Evolutionary conservation across 2,329 filamentous ascomycete genomes (phyloP), one percentile per base, ranked within the genome.

Genomic region (Pyrenochaeta sp.): DNA sequence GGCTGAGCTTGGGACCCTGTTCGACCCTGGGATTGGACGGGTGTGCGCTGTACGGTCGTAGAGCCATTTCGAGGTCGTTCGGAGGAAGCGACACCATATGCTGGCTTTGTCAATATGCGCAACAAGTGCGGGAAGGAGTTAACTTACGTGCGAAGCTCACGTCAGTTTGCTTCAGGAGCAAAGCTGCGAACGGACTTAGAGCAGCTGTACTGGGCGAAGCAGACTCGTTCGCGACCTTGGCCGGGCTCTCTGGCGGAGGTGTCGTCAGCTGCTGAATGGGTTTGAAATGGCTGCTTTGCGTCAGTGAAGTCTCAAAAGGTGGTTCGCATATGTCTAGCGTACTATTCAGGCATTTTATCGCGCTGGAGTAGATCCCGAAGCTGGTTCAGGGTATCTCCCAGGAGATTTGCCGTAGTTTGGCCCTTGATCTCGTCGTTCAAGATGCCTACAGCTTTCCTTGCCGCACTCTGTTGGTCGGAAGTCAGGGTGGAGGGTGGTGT

Each of bases 361-460:
- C 85, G 81, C 62, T 85, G 84, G 42, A 96, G 72, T 27, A 96
- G 80, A 51, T 86, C 84, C 44, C 89, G 82, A 20, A 96, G 77
- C 67, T 93, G 86, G 58, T 87, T 81, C 31, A 92, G 78, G 8
- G 85, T 87, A 57, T 86, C 84, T 57, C 89, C 86, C 32, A 92
- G 75, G 52, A 84, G 82, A 63, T 82, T 81, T 14, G 88, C 86
- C 20, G 79, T 78, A 29, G 81, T 79, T 34, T 78, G 75, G 49
- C 76, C 80, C 27, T 77, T 73, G 46, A 86, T 84, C 66, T 93
- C 89, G 53, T 78, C 77, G 63, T 94, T 91, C 34, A 96, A 74
- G 31, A 80, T 81, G 55, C 87, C 83, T 57, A 92, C 68, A 26
- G 79, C 75, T 55, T 75, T 76, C 49, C 77, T 74, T 23, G 77